These are phyloP conservation scores for Mycotypha africana DNA, from an alignment of 371 early-diverging fungal genomes.

Conservation along the genomic window DNA sequence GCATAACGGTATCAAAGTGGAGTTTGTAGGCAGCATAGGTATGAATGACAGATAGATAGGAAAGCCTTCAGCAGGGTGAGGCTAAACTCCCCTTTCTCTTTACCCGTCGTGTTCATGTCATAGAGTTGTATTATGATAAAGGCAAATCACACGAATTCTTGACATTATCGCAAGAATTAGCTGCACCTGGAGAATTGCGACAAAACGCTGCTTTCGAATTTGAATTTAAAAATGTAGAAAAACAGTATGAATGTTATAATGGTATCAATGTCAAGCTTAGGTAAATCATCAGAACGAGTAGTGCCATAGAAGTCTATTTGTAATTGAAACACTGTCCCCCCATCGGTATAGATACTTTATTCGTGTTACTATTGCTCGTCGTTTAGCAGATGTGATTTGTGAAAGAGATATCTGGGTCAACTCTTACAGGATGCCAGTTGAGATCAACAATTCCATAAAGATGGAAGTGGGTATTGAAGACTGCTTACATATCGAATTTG, in stretches of 20 bases:
- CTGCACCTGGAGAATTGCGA: constrained; percentile 82
- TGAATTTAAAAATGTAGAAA: constrained; percentile 91
- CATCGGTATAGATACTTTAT: constrained; percentile 66
- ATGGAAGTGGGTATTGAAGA: constrained; percentile 98
- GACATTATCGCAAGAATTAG: constrained; percentile 82
- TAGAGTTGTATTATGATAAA: constrained; percentile 92
- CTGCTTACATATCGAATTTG: constrained; percentile 92
- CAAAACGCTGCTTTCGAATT: constrained; percentile 74
- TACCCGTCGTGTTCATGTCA: background rate
- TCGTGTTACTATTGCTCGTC: constrained; percentile 76
- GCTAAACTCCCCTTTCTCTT: too few relatives aligned
- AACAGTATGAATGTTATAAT: constrained; percentile 86
- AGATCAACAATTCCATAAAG: constrained; percentile 84
- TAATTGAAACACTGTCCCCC: background rate
- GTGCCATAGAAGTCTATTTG: too few relatives aligned
- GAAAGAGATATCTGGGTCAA: constrained; percentile 88
- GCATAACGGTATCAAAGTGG: constrained; percentile 96
- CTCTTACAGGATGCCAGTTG: constrained; percentile 81
- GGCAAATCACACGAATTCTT: constrained; percentile 94
- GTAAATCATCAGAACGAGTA: too few relatives aligned
- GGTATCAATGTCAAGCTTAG: constrained; percentile 90
- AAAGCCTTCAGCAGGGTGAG: too few relatives aligned
- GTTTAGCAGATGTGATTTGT: constrained; percentile 70
- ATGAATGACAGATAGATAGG: too few relatives aligned
- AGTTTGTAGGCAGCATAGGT: constrained; percentile 96